Evolutionary conservation across 1,139 yeast genomes (phyloP).

Genomic region (Kodamaea fungicola): DNA sequence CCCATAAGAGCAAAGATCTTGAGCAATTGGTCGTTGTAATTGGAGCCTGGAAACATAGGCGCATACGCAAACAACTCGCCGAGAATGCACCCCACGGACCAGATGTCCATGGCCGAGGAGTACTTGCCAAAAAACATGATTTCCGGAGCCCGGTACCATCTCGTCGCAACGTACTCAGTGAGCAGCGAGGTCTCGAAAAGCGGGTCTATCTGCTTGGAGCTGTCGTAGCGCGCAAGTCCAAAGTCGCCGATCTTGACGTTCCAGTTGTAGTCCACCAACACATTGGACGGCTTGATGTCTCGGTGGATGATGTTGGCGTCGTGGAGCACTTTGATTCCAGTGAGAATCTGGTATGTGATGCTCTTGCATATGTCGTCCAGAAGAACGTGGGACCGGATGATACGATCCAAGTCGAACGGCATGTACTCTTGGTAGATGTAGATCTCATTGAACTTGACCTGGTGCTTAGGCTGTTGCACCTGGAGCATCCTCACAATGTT

Average conservation of each 20-base stretch:
- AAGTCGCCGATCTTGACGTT: conserved; percentile 96
- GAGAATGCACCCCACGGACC: conserved; percentile 78
- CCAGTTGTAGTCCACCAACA: conserved; percentile 90
- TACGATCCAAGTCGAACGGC: conserved; percentile 65
- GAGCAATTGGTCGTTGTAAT: conserved; percentile 63
- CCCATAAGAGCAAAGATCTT: conserved; percentile 62
- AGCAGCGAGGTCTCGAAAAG: conserved; percentile 32
- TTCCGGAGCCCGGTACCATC: conserved; percentile 82
- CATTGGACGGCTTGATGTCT: conserved; percentile 90
- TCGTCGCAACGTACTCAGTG: conserved; percentile 76
- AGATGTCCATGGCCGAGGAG: conserved; percentile 68
- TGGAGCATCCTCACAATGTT: conserved; percentile 39
- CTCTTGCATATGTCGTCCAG: conserved; percentile 68
- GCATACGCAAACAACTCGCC: conserved; percentile 60
- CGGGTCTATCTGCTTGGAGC: conserved; percentile 24
- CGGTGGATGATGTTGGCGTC: conserved; percentile 97
- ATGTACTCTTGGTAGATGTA: conserved; percentile 68
- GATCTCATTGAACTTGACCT: conserved; percentile 54
- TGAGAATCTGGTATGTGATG: conserved; percentile 78
- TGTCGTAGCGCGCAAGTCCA: conserved; percentile 53
- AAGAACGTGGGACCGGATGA: conserved; percentile 50
- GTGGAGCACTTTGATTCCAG: conserved; percentile 94
- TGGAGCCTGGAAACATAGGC: conserved; percentile 80
- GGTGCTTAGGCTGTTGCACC: conserved; percentile 34
- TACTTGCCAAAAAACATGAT: conserved; percentile 70